phyloP scores from a whole-genome alignment of 495 filamentous ascomycete species.

The Astrothelium subdiscretum region DNA sequence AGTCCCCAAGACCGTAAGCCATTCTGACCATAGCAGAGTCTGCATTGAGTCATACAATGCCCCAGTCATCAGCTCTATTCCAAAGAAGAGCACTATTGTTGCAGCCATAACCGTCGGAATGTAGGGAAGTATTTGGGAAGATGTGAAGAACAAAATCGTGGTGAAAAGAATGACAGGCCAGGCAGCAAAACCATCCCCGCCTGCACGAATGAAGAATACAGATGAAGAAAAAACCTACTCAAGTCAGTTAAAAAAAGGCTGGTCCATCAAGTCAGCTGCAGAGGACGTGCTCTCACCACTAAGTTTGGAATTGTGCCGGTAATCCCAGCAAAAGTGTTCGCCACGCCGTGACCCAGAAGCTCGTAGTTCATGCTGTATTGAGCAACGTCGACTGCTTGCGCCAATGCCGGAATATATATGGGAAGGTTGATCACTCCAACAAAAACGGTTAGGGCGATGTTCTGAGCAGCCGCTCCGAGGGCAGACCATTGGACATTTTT shows the following conservation, averaged over 20 bases:
- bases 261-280: no score
- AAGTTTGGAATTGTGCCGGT: conserved; percentile 7
- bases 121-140: conserved; percentile 4
- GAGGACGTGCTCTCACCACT: neutral
- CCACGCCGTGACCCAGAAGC: conserved; percentile 5
- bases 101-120: conserved; percentile 6
- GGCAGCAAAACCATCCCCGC: conserved; percentile 2
- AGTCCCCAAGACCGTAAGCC: neutral
- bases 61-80: conserved; percentile 4
- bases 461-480: neutral
- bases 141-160: neutral
- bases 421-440: conserved; percentile 5
- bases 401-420: conserved; percentile 7
- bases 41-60: conserved; percentile 2
- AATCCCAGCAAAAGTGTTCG: conserved; percentile 3
- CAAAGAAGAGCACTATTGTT: conserved; percentile 5
- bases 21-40: neutral
- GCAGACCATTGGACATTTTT: conserved; percentile 1
- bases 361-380: conserved; percentile 8
- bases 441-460: conserved; percentile 5
- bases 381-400: neutral
- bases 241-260: no score
- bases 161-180: conserved; percentile 5
- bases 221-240: conserved; percentile 3
- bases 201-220: conserved; percentile 5